These are phyloP conservation scores for Alternaria infectoria DNA, from an alignment of 2,329 filamentous ascomycete genomes.

Conservation along the genomic window DNA sequence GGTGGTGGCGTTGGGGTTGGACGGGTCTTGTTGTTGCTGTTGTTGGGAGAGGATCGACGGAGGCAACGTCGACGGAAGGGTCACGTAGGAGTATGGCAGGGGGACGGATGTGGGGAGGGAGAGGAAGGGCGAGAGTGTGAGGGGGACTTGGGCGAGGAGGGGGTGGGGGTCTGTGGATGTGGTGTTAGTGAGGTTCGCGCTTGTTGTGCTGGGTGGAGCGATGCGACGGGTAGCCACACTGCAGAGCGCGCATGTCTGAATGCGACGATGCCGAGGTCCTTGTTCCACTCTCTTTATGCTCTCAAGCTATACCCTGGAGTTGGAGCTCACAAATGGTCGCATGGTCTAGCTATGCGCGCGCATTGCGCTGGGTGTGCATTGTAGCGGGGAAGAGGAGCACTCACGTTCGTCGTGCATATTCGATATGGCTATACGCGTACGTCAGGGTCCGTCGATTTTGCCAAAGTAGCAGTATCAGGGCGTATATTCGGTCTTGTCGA, in stretches of 20 bases:
- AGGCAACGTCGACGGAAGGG: conserved; percentile 5
- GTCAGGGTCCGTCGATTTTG: neutral
- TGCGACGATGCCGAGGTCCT: neutral
- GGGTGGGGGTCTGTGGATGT: conserved; percentile 68
- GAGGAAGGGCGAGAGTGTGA: conserved; percentile 94
- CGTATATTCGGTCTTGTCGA: neutral
- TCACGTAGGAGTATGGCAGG: conserved; percentile 71
- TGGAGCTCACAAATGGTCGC: neutral
- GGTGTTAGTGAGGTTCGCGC: conserved; percentile 11
- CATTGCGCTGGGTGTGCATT: neutral
- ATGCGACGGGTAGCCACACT: neutral
- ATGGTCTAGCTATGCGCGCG: neutral
- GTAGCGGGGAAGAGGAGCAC: conserved; percentile 19
- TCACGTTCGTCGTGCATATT: conserved; percentile 49
- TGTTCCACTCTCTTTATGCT: too few species aligned
- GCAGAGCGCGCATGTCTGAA: neutral
- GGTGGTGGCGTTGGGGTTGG: conserved; percentile 69
- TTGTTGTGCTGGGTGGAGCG: neutral
- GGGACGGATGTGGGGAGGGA: conserved; percentile 88
- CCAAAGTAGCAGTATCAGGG: neutral
- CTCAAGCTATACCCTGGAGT: neutral
- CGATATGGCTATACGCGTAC: neutral
- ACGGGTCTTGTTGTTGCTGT: conserved; percentile 61
- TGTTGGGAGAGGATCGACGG: conserved; percentile 14
- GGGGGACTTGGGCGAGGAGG: conserved; percentile 86